Conservation (phyloP, 306 rosid species). For the Carpinus fangiana region DNA sequence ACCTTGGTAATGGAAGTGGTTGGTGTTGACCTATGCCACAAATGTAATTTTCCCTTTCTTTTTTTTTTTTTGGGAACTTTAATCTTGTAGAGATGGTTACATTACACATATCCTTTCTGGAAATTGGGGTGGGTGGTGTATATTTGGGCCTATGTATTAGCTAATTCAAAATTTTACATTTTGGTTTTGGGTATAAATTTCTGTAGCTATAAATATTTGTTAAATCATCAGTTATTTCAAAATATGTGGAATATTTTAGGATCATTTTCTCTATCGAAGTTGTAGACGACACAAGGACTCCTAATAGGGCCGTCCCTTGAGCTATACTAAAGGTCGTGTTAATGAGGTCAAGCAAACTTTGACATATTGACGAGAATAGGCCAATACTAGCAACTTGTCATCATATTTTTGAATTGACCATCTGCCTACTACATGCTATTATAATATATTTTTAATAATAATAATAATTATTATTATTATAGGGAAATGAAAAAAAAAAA, state of each 20-base stretch:
- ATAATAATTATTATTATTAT: no score
- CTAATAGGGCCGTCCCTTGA: slow-evolving; percentile 1
- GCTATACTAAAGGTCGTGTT: slow-evolving; percentile 13
- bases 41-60: neutral
- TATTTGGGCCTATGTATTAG: neutral
- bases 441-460: neutral
- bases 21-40: neutral
- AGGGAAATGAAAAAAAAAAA: no score
- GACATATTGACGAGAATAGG: neutral
- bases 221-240: no score
- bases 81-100: neutral
- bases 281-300: neutral
- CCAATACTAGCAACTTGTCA: neutral
- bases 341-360: neutral
- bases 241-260: neutral
- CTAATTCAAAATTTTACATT: neutral
- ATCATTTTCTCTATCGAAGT: neutral
- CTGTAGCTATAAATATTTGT: neutral
- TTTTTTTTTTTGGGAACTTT: neutral
- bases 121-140: neutral
- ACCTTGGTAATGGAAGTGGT: slow-evolving; percentile 54
- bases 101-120: neutral
- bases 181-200: neutral
- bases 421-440: neutral
- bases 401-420: neutral